Conservation (phyloP, 306 rosid genomes). For the Arachis hypogaea region DNA sequence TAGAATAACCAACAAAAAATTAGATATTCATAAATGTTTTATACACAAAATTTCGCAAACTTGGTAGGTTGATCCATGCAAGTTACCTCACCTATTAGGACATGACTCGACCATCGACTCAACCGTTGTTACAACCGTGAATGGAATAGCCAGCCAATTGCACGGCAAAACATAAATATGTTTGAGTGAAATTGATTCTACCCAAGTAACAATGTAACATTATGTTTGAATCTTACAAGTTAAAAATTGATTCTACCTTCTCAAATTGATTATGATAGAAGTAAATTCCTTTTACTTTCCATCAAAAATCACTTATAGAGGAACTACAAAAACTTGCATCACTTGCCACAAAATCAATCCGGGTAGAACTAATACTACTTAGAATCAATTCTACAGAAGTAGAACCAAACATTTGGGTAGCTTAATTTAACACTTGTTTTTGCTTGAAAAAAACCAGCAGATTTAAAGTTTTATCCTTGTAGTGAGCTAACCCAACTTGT, state of each 20-base stretch:
- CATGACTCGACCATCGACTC: neutral
- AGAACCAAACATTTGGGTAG: neutral
- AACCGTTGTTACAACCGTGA: neutral
- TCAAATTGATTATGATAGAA: too few relatives aligned
- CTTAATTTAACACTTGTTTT: neutral
- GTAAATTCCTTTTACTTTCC: too few relatives aligned
- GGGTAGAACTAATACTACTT: too few relatives aligned
- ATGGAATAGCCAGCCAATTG: conserved; percentile 12
- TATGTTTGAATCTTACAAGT: too few relatives aligned
- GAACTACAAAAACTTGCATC: too few relatives aligned
- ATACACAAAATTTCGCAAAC: neutral
- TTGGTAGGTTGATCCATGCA: neutral
- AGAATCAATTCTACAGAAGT: neutral
- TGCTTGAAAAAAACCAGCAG: neutral
- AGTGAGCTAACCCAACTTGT: too few relatives aligned
- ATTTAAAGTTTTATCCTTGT: too few relatives aligned
- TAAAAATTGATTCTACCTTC: neutral
- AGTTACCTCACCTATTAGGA: neutral
- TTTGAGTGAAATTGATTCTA: neutral
- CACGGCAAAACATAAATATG: neutral
- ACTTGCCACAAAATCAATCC: too few relatives aligned
- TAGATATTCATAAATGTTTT: neutral
- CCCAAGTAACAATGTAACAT: too few relatives aligned
- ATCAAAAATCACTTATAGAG: too few relatives aligned
- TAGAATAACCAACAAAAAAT: conserved; percentile 1